These are phyloP conservation scores for Scutellaria barbata DNA, from an alignment of 257 asterid species.

Conservation along the genomic window DNA sequence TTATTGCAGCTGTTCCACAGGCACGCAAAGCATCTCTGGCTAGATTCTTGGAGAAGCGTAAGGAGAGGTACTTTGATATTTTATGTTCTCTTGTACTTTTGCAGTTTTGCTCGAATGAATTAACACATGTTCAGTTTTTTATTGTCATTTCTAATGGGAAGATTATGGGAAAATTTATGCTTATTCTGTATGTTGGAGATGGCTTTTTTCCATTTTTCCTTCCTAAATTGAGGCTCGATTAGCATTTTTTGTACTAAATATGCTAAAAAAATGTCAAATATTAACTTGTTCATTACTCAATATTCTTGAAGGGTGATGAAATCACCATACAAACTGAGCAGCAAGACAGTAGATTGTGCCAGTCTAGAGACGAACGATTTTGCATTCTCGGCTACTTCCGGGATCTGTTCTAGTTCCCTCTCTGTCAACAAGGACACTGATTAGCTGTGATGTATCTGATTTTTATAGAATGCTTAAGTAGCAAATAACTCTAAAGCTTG, in stretches of 20 bases:
- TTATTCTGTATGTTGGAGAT: too few relatives aligned
- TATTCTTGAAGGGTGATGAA: slow-evolving; percentile 57
- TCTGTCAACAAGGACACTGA: slow-evolving; percentile 44
- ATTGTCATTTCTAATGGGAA: not conserved
- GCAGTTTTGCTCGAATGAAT: slow-evolving; percentile 2
- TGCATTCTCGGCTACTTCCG: slow-evolving; percentile 44
- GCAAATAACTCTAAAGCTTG: slow-evolving; percentile 22
- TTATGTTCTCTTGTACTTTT: not conserved
- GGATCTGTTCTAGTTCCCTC: slow-evolving; percentile 44
- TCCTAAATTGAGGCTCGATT: not conserved
- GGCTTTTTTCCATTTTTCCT: not conserved
- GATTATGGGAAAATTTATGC: slow-evolving; percentile 1
- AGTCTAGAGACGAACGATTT: slow-evolving; percentile 46
- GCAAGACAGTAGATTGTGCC: slow-evolving; percentile 40
- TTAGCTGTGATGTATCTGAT: slow-evolving; percentile 18
- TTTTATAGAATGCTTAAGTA: slow-evolving; percentile 24
- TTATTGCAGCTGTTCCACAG: slow-evolving; percentile 62
- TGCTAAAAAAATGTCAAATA: not conserved
- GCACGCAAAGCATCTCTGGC: slow-evolving; percentile 80
- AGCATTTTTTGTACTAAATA: slow-evolving; percentile 9
- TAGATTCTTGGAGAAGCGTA: slow-evolving; percentile 67
- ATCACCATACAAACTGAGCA: slow-evolving; percentile 57
- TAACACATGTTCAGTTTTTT: not conserved
- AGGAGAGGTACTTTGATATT: slow-evolving; percentile 56
- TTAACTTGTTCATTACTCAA: not conserved